Conservation (phyloP, 257 asterid genomes). For the Petunia secreta region DNA sequence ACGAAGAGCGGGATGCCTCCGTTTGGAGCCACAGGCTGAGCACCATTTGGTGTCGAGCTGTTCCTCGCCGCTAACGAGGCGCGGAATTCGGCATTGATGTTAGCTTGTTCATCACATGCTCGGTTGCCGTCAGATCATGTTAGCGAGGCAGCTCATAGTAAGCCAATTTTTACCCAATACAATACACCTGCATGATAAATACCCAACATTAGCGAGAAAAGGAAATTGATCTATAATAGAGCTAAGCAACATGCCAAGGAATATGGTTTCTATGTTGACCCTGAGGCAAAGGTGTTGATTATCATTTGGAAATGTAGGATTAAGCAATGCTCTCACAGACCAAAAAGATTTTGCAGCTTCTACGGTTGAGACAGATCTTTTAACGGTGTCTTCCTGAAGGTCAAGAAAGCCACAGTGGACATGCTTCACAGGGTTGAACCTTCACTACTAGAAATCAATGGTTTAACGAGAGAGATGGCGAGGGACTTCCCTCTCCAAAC, state of each 20-base stretch:
- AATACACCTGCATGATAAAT: no score
- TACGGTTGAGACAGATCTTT: constrained; percentile 63
- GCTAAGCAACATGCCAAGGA: constrained; percentile 50
- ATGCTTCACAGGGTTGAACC: constrained; percentile 69
- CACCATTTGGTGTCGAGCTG: no score
- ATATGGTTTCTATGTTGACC: constrained; percentile 62
- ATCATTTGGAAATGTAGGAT: constrained; percentile 61
- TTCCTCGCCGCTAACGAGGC: no score
- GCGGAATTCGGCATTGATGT: no score
- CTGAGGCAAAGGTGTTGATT: constrained; percentile 59
- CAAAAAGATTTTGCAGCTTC: constrained; percentile 59
- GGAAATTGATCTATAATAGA: constrained; percentile 53
- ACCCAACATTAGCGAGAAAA: constrained; percentile 25
- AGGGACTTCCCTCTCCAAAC: no score
- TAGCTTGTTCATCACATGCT: no score
- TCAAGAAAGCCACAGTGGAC: constrained; percentile 61
- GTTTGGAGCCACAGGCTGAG: no score
- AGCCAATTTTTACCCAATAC: no score
- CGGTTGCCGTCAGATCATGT: no score
- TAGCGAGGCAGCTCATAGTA: no score
- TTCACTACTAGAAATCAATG: neutral
- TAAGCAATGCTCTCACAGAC: constrained; percentile 62
- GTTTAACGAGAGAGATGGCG: no score
- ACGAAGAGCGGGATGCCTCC: no score
- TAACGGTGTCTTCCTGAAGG: constrained; percentile 65